Conservation (phyloP, 345 rosid species). For the Rhodomyrtus tomentosa region DNA sequence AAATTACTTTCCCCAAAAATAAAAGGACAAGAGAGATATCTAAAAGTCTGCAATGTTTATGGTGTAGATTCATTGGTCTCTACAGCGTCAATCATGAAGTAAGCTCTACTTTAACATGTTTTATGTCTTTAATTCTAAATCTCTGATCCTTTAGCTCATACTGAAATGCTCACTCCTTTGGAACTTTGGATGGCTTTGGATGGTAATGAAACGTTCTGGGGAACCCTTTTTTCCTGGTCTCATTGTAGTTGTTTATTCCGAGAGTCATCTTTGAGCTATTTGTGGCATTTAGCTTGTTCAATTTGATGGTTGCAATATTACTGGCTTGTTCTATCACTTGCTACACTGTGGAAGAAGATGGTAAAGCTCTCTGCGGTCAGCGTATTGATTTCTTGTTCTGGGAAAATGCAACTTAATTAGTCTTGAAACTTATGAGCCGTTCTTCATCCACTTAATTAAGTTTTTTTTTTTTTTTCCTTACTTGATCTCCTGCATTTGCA, state of each 20-base stretch:
- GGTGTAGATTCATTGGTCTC: not conserved
- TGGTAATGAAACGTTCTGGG: not conserved
- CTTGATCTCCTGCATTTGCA: not conserved
- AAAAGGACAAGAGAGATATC: not conserved
- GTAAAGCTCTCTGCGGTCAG: not conserved
- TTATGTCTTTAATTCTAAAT: not conserved
- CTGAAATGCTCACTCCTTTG: not conserved
- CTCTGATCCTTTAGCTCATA: not conserved
- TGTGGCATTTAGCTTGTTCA: not conserved
- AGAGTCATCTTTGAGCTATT: not conserved
- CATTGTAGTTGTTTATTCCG: not conserved
- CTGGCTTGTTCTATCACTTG: not conserved
- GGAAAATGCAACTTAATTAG: not conserved
- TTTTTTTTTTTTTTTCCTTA: not conserved
- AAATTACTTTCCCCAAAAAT: not conserved
- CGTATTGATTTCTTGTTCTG: not conserved
- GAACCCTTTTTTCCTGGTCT: not conserved
- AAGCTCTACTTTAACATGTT: not conserved
- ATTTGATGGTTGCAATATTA: not conserved
- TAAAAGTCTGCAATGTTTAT: not conserved
- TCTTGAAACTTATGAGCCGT: not conserved
- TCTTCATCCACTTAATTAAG: not conserved
- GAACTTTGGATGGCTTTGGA: not conserved
- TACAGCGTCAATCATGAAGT: not conserved
- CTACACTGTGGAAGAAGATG: not conserved